Evolutionary conservation across 768 basidiomycete genomes (phyloP).

Genomic region (Naganishia onofrii): DNA sequence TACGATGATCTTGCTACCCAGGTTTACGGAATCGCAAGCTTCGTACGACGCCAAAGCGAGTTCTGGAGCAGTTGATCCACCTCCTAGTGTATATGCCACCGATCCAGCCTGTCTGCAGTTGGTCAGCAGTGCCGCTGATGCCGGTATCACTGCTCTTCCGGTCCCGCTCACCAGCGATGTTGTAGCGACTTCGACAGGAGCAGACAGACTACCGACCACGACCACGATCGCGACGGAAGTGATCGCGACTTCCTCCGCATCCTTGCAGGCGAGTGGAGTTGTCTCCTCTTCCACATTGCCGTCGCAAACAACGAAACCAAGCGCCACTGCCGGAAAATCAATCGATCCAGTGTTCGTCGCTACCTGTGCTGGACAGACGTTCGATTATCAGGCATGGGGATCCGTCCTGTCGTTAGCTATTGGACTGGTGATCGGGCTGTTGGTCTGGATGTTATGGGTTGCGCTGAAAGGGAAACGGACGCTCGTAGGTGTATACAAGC

Average conservation of each 20-base stretch:
- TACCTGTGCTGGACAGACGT: slow-evolving; percentile 35
- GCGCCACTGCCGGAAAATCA: neutral
- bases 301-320: neutral
- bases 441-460: slow-evolving; percentile 41
- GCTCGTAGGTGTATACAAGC: slow-evolving; percentile 35
- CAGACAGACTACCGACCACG: neutral
- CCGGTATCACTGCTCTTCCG: neutral
- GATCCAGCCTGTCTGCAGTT: slow-evolving; percentile 24
- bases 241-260: neutral
- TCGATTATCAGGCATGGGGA: slow-evolving; percentile 43
- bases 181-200: neutral
- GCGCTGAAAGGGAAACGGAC: slow-evolving; percentile 30
- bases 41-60: slow-evolving; percentile 23
- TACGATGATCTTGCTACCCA: neutral
- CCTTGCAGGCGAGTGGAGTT: neutral
- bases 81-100: slow-evolving; percentile 1
- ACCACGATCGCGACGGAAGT: neutral
- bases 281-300: neutral
- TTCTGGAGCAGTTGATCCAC: slow-evolving; percentile 18
- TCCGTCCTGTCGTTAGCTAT: slow-evolving; percentile 32
- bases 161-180: neutral
- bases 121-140: neutral
- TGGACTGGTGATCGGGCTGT: slow-evolving; percentile 34
- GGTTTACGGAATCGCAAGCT: slow-evolving; percentile 16
- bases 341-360: neutral